A percentile compares a stretch with the other conserved stretches of the same genome.
Conservation (phyloP, 495 filamentous ascomycete species). For the Achaetomiella virescens region DNA sequence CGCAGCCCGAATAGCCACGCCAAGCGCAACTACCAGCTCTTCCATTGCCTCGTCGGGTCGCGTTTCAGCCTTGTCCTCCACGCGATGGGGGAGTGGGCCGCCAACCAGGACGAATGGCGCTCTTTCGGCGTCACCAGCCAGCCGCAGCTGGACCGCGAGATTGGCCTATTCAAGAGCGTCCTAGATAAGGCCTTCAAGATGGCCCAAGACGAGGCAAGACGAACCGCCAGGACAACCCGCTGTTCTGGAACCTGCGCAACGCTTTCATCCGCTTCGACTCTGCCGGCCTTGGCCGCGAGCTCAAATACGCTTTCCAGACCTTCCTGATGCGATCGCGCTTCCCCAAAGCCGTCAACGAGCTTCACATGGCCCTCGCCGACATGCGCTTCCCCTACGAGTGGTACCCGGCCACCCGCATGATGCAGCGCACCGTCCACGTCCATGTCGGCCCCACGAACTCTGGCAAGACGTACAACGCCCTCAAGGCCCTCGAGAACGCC, state of each 20-base stretch:
- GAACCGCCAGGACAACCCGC: constrained; percentile 37
- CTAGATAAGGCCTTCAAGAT: constrained; percentile 32
- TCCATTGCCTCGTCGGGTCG: constrained; percentile 22
- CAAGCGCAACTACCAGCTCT: constrained; percentile 25
- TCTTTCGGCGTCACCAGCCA: constrained; percentile 29
- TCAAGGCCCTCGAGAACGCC: constrained; percentile 75
- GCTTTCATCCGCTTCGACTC: constrained; percentile 48
- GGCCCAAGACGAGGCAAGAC: constrained; percentile 27
- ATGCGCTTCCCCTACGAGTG: constrained; percentile 81
- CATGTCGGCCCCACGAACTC: constrained; percentile 98
- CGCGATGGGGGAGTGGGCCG: constrained; percentile 11
- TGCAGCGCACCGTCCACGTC: constrained; percentile 79
- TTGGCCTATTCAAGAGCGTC: constrained; percentile 30
- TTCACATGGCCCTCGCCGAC: constrained; percentile 66
- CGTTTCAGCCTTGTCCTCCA: constrained; percentile 14
- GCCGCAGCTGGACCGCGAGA: constrained; percentile 29
- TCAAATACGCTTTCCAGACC: constrained; percentile 58
- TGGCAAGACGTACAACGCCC: constrained; percentile 92
- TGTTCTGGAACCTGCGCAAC: constrained; percentile 51
- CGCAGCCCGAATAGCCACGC: not conserved
- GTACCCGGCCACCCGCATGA: constrained; percentile 73
- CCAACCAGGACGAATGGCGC: constrained; percentile 22
- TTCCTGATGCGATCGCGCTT: constrained; percentile 34
- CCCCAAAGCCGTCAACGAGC: constrained; percentile 28
- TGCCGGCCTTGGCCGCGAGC: constrained; percentile 45